Evolutionary conservation across 331 rosid species (phyloP).

Genomic region (Ulmus americana): DNA sequence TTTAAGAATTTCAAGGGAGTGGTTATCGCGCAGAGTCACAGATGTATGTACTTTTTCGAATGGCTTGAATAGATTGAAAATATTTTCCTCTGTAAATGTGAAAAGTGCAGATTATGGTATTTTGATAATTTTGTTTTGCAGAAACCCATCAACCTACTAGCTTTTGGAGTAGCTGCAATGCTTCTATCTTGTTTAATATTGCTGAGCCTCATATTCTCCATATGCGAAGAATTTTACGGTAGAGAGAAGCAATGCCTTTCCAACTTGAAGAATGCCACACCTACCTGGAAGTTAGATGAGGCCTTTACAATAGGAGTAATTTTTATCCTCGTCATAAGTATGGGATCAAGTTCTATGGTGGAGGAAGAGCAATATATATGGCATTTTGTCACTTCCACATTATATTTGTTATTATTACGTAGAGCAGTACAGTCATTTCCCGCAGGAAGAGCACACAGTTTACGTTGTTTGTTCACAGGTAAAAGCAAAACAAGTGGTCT

Average conservation of each 20-base stretch:
- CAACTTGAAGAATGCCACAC: slow-evolving; percentile 25
- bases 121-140: slow-evolving; percentile 32
- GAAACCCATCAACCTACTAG: slow-evolving; percentile 70
- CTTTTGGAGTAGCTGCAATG: slow-evolving; percentile 73
- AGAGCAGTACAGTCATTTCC: slow-evolving; percentile 39
- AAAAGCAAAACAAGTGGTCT: slow-evolving; percentile 30
- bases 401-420: slow-evolving; percentile 52
- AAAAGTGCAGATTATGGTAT: neutral
- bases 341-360: slow-evolving; percentile 92
- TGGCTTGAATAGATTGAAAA: slow-evolving; percentile 15
- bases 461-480: slow-evolving; percentile 32
- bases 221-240: slow-evolving; percentile 43
- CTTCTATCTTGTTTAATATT: slow-evolving; percentile 58
- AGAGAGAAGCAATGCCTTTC: slow-evolving; percentile 27
- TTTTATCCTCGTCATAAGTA: slow-evolving; percentile 49
- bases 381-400: slow-evolving; percentile 72
- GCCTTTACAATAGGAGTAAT: slow-evolving; percentile 50
- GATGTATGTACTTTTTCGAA: slow-evolving; percentile 55
- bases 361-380: slow-evolving; percentile 96
- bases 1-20: slow-evolving; percentile 62
- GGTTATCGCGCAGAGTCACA: slow-evolving; percentile 77
- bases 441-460: slow-evolving; percentile 20
- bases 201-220: slow-evolving; percentile 34
- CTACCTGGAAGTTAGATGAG: slow-evolving; percentile 56
- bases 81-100: slow-evolving; percentile 18